phyloP scores from a whole-genome alignment of 768 basidiomycete species.

The Lactarius hatsudake region DNA sequence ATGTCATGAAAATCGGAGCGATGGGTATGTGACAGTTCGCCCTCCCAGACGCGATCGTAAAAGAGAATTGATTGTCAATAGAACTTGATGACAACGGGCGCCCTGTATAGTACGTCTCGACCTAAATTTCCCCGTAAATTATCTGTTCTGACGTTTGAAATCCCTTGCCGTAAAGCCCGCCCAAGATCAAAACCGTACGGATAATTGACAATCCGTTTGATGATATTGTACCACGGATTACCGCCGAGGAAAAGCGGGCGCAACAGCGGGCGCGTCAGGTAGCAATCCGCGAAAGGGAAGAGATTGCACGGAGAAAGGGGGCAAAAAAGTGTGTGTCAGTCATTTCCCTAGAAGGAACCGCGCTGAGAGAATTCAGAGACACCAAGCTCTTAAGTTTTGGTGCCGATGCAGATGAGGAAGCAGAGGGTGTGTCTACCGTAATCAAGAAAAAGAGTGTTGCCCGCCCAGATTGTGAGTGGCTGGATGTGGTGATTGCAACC shows the following conservation, averaged over 20 bases:
- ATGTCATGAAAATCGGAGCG: constrained; percentile 89
- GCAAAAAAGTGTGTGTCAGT: constrained; percentile 67
- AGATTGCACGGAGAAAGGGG: constrained; percentile 63
- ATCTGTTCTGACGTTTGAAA: constrained; percentile 5
- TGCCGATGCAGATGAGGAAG: constrained; percentile 61
- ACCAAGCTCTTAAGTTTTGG: constrained; percentile 88
- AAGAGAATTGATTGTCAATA: constrained; percentile 32
- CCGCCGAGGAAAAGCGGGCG: constrained; percentile 82
- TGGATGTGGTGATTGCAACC: not conserved
- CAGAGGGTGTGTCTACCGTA: constrained; percentile 51
- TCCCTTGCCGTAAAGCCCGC: constrained; percentile 54
- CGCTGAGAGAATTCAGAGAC: constrained; percentile 53
- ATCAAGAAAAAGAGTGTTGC: constrained; percentile 81
- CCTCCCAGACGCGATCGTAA: not conserved
- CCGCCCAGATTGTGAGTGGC: constrained; percentile 73
- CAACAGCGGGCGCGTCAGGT: constrained; percentile 81
- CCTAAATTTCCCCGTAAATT: not conserved
- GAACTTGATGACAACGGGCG: constrained; percentile 72
- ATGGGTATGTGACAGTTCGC: constrained; percentile 54
- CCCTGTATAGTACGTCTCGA: constrained; percentile 67
- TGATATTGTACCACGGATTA: constrained; percentile 95
- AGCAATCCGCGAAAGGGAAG: constrained; percentile 75
- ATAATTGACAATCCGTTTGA: constrained; percentile 93
- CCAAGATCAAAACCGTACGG: constrained; percentile 81
- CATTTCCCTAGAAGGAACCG: not conserved